Evolutionary conservation across 805 yeast genomes (phyloP).

Genomic region (Ogataea paraovalis): DNA sequence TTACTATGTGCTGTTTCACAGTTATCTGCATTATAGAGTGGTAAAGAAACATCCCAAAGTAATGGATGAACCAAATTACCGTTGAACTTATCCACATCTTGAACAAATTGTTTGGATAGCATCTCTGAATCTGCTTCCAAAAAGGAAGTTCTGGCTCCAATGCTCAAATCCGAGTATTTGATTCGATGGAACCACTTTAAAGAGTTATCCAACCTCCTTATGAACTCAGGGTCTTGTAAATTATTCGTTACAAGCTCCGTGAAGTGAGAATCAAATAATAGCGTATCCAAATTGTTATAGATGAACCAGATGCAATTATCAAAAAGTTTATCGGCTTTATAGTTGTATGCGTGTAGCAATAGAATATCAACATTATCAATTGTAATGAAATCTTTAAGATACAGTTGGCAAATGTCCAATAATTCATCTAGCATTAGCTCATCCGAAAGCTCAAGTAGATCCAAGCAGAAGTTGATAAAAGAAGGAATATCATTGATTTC

Average conservation of each 20-base stretch:
- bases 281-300: conserved; percentile 57
- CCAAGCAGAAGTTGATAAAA: conserved; percentile 53
- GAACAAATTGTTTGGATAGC: conserved; percentile 33
- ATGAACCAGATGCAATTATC: conserved; percentile 65
- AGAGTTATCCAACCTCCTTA: conserved; percentile 29
- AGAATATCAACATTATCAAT: conserved; percentile 59
- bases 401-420: conserved; percentile 57
- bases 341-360: conserved; percentile 48
- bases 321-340: conserved; percentile 51
- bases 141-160: conserved; percentile 3
- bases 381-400: conserved; percentile 50
- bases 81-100: conserved; percentile 36
- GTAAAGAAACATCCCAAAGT: conserved; percentile 27
- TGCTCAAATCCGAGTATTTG: conserved; percentile 23
- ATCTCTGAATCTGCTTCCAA: conserved; percentile 26
- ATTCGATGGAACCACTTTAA: conserved; percentile 33
- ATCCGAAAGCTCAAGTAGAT: conserved; percentile 57
- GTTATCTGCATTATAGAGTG: conserved; percentile 12
- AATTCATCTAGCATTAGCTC: conserved; percentile 57
- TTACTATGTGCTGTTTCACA: neutral
- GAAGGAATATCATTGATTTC: conserved; percentile 28
- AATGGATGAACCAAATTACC: conserved; percentile 36
- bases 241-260: conserved; percentile 30
- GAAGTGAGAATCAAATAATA: conserved; percentile 47
- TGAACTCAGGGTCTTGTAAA: conserved; percentile 11